Percentiles rank a stretch among this genome's conserved stretches.
Conservation (phyloP, 257 asterid genomes). For the Solanum raphanifolium region DNA sequence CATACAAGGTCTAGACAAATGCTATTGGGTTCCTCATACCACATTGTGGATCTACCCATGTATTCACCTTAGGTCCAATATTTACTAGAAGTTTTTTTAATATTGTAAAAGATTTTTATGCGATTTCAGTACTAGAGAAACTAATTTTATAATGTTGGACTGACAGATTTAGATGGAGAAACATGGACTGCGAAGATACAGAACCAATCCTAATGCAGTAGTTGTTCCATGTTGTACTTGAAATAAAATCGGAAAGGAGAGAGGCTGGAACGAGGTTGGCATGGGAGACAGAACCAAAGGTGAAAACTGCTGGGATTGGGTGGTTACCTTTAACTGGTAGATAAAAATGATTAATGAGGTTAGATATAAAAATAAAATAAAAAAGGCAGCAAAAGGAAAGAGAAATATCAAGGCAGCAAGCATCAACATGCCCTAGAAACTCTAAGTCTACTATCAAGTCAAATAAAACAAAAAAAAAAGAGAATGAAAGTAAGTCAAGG, state of each 20-base stretch:
- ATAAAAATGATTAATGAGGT: neutral
- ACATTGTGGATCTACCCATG: neutral
- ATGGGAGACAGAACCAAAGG: neutral
- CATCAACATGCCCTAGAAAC: neutral
- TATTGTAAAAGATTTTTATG: neutral
- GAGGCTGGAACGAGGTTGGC: neutral
- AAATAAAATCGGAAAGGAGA: neutral
- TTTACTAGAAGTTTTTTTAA: neutral
- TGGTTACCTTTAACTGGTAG: neutral
- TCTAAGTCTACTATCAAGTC: neutral
- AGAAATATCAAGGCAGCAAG: neutral
- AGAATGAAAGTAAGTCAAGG: neutral
- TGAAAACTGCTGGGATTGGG: neutral
- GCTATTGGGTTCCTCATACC: neutral
- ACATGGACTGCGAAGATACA: neutral
- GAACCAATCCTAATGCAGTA: neutral
- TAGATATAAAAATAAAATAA: neutral
- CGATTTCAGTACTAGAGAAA: neutral
- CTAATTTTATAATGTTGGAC: neutral
- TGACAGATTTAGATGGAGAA: neutral
- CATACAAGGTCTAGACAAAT: neutral
- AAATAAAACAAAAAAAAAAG: neutral
- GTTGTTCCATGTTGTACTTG: neutral
- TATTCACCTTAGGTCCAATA: neutral
- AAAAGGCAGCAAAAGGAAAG: neutral